Base-by-base conservation (phyloP, 1,139 yeast species). In the Geotrichum phurueaensis region DNA sequence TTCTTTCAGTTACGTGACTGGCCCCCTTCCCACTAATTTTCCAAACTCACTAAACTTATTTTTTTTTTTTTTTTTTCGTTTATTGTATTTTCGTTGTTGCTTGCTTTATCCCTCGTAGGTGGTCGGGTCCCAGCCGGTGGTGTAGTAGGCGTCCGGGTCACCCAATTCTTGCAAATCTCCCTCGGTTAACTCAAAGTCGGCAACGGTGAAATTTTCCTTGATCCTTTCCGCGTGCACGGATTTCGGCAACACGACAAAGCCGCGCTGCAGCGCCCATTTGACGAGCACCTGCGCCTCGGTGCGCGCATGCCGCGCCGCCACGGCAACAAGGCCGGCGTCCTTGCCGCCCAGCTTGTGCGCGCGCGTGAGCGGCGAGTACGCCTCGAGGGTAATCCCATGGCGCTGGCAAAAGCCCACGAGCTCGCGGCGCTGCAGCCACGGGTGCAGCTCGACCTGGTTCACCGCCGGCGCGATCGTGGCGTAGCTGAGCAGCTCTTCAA, bases 211-310 rank as follows among this genome's bases (percentile, higher is more conserved):
- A 74, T 89, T 89, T 56, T 79, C 71, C 57, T 71, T 78, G 63
- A 88, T 79, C 75, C 96, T 82, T n/a, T 73, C 73, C 1, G 81
- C 79, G 43, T 80, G 83, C 49, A 81, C 81, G 25, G 90, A 84
- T 74, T 89, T 89, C 60, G 95, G 92, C 66, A 89, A 76, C 5
- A 85, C 86, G 39, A 84, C 82, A 54, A 83, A 78, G 27, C 85
- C 85, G 73, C 91, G 84, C 71, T 81, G 78, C 27, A 86, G 73
- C 49, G 82, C 87, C 94, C 95, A 89, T 60, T 86, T 82, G 62
- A 88, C 77, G 63, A 86, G 78, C 25, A 88, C 76, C 62, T 83
- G 82, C n/a, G 87, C 89, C 6, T 88, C 77, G 1, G 82, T 73
- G 52, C 80, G 83, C 33, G 73, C 70, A 70, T 84, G 78, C 65